Evolutionary conservation across 495 filamentous ascomycete species (phyloP).

Genomic region (Xylaria castorea): DNA sequence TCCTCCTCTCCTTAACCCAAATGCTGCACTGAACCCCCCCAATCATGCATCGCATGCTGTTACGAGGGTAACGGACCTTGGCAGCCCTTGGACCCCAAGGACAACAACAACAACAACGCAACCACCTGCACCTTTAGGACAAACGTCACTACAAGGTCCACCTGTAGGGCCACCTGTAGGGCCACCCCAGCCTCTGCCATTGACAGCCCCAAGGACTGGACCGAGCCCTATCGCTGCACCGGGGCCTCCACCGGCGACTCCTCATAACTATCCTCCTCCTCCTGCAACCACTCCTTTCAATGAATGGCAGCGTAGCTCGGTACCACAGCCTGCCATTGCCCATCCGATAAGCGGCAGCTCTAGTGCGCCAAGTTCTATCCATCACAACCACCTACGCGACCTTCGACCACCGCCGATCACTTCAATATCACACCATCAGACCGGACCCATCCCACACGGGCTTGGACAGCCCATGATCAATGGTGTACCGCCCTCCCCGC

Average conservation of each 20-base stretch:
- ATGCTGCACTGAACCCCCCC: constrained; percentile 25
- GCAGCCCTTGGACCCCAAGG: constrained; percentile 34
- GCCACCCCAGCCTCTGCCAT: constrained; percentile 34
- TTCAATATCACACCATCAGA: constrained; percentile 44
- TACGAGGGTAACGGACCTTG: constrained; percentile 34
- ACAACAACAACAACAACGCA: constrained; percentile 29
- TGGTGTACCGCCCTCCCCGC: constrained; percentile 50
- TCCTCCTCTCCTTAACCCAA: constrained; percentile 30
- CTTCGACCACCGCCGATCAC: constrained; percentile 51
- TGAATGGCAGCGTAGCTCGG: constrained; percentile 41
- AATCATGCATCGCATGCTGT: constrained; percentile 32
- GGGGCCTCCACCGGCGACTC: constrained; percentile 35
- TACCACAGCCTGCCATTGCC: constrained; percentile 43
- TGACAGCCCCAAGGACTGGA: constrained; percentile 32
- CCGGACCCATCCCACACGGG: constrained; percentile 47
- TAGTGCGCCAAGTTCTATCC: constrained; percentile 40
- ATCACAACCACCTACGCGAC: constrained; percentile 48
- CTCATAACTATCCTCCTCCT: constrained; percentile 48
- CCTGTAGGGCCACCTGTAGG: constrained; percentile 27
- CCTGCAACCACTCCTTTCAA: constrained; percentile 45
- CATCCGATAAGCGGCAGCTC: constrained; percentile 52
- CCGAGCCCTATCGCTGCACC: constrained; percentile 41
- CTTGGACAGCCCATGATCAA: constrained; percentile 49
- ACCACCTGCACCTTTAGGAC: constrained; percentile 27
- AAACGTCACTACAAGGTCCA: constrained; percentile 34